These are phyloP conservation scores for Colletotrichum cordylinicola DNA, from an alignment of 2,329 filamentous ascomycete genomes.

Conservation along the genomic window DNA sequence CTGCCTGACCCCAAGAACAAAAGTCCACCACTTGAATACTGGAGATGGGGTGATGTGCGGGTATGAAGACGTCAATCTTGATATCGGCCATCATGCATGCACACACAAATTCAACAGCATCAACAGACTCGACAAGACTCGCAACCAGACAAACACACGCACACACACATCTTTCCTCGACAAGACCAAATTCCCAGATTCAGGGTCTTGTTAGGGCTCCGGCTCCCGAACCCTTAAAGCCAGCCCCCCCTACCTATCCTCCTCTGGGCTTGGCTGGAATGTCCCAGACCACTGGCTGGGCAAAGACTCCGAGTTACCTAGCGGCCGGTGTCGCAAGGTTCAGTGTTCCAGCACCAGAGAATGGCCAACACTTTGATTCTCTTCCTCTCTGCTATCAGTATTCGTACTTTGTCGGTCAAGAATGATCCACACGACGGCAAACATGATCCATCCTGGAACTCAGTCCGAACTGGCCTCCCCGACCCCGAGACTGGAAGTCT, in stretches of 20 bases:
- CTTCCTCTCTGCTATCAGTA: not conserved
- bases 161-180: not conserved
- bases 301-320: not conserved
- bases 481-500: not conserved
- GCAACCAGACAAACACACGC: not conserved
- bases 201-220: constrained; percentile 19
- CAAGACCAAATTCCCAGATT: not conserved
- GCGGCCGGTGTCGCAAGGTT: constrained; percentile 11
- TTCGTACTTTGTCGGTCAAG: not conserved
- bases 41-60: not conserved
- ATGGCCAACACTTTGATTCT: not conserved
- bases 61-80: not conserved
- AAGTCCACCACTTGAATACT: not conserved
- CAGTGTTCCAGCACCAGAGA: not conserved
- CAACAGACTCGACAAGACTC: not conserved
- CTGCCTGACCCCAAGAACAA: not conserved
- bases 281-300: not conserved
- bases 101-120: not conserved
- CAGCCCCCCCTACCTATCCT: not conserved
- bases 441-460: not conserved
- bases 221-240: constrained; percentile 6
- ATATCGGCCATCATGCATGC: not conserved
- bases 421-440: not conserved
- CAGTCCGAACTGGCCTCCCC: not conserved
- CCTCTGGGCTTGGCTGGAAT: not conserved